These are phyloP conservation scores for Phialocephala subalpina DNA, from an alignment of 2,329 filamentous ascomycete species.

Conservation along the genomic window DNA sequence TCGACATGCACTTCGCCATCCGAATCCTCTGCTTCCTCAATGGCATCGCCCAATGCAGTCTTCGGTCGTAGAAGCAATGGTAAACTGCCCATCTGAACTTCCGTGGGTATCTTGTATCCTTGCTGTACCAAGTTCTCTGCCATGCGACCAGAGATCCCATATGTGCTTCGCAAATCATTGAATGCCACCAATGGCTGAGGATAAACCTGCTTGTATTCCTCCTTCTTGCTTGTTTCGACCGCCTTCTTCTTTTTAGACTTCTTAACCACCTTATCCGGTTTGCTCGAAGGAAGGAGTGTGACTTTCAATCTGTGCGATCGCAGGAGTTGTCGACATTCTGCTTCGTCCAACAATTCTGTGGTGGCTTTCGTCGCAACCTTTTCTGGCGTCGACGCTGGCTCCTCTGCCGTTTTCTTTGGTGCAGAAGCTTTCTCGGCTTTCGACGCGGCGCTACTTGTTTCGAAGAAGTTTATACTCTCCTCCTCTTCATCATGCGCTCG, in stretches of 20 bases:
- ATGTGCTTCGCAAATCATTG: conserved; percentile 71
- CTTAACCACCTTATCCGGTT: conserved; percentile 49
- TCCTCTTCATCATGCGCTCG: conserved; percentile 46
- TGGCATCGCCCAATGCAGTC: conserved; percentile 53
- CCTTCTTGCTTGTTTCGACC: conserved; percentile 57
- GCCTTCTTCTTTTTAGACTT: conserved; percentile 64
- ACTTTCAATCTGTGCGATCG: conserved; percentile 86
- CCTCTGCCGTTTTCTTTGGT: conserved; percentile 27
- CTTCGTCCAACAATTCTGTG: conserved; percentile 61
- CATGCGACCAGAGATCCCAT: conserved; percentile 77
- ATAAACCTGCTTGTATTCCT: conserved; percentile 68
- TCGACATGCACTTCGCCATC: conserved; percentile 60
- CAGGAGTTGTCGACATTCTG: conserved; percentile 77
- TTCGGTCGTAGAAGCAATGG: conserved; percentile 75
- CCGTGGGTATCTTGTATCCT: conserved; percentile 87
- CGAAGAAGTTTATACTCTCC: conserved; percentile 64
- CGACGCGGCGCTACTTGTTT: conserved; percentile 50
- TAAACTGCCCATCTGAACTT: conserved; percentile 89
- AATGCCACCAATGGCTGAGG: conserved; percentile 85
- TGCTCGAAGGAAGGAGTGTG: conserved; percentile 70
- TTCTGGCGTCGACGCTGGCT: conserved; percentile 8
- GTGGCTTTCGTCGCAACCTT: conserved; percentile 10
- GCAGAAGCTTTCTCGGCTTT: conserved; percentile 34
- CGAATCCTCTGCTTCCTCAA: conserved; percentile 41
- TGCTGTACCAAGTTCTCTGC: conserved; percentile 83